Conservation (phyloP, 148 eudicot genomes). For the Polygonum aviculare region DNA sequence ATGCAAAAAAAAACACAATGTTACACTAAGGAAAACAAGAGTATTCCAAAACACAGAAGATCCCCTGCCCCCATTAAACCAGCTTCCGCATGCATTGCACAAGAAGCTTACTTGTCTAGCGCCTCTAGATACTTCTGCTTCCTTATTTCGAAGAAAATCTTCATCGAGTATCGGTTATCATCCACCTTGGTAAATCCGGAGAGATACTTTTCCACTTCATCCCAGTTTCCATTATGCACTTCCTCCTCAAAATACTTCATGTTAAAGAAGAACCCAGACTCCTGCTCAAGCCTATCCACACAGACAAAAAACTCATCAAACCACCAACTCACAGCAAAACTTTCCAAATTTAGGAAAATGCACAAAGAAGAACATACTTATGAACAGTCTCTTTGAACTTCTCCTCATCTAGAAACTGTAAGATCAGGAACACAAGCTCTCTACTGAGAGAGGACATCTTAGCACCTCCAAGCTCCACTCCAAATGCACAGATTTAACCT, state of each 20-base stretch:
- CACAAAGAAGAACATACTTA: constrained; percentile 37
- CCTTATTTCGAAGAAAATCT: constrained; percentile 71
- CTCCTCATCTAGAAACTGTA: constrained; percentile 87
- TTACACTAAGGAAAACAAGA: constrained; percentile 8
- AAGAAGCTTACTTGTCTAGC: constrained; percentile 50
- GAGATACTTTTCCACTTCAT: constrained; percentile 65
- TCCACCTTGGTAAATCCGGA: constrained; percentile 65
- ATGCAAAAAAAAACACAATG: constrained; percentile 10
- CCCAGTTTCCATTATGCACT: constrained; percentile 60
- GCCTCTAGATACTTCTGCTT: constrained; percentile 83
- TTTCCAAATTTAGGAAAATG: not conserved
- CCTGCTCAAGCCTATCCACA: constrained; percentile 60
- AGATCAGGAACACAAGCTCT: constrained; percentile 77
- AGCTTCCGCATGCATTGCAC: not conserved
- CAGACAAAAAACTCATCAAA: not conserved
- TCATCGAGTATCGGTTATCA: constrained; percentile 62
- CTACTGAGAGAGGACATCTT: constrained; percentile 83
- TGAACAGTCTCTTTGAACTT: constrained; percentile 90
- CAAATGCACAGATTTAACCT: not conserved
- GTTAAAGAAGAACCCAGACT: constrained; percentile 74
- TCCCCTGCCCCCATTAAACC: not conserved
- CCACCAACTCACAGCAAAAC: not conserved
- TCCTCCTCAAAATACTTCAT: constrained; percentile 72
- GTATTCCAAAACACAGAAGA: not conserved
- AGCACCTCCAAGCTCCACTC: constrained; percentile 8